phyloP scores from a whole-genome alignment of 2,329 filamentous ascomycete species.

The Whalleya microplaca region DNA sequence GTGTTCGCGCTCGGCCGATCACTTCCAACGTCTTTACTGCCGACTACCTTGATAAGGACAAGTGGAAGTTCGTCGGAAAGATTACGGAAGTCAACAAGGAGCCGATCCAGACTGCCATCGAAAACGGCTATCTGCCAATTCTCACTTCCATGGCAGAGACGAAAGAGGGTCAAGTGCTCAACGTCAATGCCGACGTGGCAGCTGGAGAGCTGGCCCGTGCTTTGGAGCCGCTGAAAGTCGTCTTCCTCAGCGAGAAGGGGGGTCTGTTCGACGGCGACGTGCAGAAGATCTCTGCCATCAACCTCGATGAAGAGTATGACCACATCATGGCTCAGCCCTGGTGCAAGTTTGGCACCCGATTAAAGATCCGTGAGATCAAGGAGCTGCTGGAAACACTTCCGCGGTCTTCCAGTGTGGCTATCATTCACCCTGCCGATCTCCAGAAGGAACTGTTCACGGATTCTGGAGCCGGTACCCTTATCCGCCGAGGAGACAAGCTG shows the following conservation, averaged over 20 bases:
- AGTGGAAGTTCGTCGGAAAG: conserved; percentile 94
- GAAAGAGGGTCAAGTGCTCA: conserved; percentile 86
- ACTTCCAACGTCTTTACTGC: conserved; percentile 89
- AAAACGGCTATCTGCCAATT: conserved; percentile 88
- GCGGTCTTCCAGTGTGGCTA: conserved; percentile 90
- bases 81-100: conserved; percentile 90
- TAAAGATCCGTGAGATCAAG: conserved; percentile 99
- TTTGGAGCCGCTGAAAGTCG: conserved; percentile 92
- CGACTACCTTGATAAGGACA: conserved; percentile 94
- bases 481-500: conserved; percentile 89
- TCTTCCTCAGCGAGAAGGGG: conserved; percentile 98
- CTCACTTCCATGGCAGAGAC: conserved; percentile 97
- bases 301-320: conserved; percentile 95
- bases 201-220: conserved; percentile 89
- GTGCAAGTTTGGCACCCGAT: conserved; percentile 90
- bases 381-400: conserved; percentile 87
- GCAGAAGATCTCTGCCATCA: conserved; percentile 95
- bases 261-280: conserved; percentile 92
- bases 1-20: conserved; percentile 86
- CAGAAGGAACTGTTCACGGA: conserved; percentile 98
- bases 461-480: conserved; percentile 90
- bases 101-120: conserved; percentile 88
- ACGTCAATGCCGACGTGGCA: conserved; percentile 97
- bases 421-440: conserved; percentile 93
- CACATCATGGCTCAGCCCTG: conserved; percentile 90